Percentiles rank a stretch among this genome's conserved stretches.
These are phyloP conservation scores for Hydnomerulius pinastri DNA, from an alignment of 768 basidiomycete species.

Conservation along the genomic window DNA sequence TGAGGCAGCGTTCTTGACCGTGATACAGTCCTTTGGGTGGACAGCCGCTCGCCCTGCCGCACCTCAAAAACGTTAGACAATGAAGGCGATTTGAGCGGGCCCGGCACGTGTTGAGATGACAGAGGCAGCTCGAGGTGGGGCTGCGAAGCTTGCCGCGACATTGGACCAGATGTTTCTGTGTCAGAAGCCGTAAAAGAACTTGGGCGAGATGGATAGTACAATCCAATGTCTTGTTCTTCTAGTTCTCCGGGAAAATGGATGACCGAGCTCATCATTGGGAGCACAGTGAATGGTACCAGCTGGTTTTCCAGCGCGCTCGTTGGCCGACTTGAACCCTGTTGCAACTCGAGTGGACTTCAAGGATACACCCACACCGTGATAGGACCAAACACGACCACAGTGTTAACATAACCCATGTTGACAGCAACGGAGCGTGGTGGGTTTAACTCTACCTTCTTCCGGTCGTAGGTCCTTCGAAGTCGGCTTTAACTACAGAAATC, in stretches of 20 bases:
- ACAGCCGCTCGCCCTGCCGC: conserved; percentile 12
- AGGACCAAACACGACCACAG: too few species aligned
- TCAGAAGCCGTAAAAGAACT: conserved; percentile 27
- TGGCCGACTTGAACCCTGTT: not conserved
- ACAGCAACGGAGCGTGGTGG: too few species aligned
- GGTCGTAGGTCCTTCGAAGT: too few species aligned
- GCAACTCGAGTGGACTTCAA: not conserved
- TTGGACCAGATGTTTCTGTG: conserved; percentile 20
- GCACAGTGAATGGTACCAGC: too few species aligned
- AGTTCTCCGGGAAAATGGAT: conserved; percentile 12
- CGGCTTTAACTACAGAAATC: too few species aligned
- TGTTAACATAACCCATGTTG: too few species aligned
- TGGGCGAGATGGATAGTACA: conserved; percentile 24
- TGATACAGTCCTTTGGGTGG: conserved; percentile 29
- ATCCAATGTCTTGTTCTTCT: conserved; percentile 33
- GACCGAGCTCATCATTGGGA: conserved; percentile 8
- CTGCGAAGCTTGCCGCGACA: conserved; percentile 21
- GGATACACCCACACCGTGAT: too few species aligned
- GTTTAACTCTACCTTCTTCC: too few species aligned
- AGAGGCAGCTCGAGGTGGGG: conserved; percentile 6
- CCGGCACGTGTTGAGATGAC: not conserved
- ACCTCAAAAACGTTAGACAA: conserved; percentile 30
- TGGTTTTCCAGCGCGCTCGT: too few species aligned
- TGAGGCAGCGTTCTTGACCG: conserved; percentile 52
- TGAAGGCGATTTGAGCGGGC: conserved; percentile 36